Percentiles rank a stretch among this genome's conserved stretches.
Conservation (phyloP, 2,329 filamentous ascomycete genomes). For the Curvularia verruculosa region DNA sequence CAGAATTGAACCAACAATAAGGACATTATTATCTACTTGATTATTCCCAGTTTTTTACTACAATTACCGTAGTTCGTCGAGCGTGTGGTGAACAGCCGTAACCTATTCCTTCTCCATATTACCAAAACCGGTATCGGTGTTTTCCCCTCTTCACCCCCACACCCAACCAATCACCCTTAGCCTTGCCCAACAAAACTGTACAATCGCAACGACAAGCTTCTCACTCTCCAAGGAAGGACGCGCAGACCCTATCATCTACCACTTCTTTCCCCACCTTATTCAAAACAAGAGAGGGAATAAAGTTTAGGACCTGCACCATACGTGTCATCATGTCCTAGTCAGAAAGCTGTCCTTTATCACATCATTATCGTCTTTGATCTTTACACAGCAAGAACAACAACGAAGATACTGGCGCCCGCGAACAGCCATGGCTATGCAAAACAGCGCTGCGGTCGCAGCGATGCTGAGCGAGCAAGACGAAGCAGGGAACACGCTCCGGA, state of each 20-base stretch:
- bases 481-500: not conserved
- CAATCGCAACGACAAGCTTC: not conserved
- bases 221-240: not conserved
- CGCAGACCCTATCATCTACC: not conserved
- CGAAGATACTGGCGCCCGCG: too few relatives aligned
- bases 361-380: not conserved
- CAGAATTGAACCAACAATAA: not conserved
- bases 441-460: not conserved
- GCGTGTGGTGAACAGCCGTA: too few relatives aligned
- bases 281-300: not conserved
- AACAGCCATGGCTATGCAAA: not conserved
- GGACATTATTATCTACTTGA: not conserved
- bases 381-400: not conserved
- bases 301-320: not conserved
- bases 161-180: not conserved
- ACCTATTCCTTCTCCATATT: not conserved
- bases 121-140: not conserved
- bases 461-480: not conserved
- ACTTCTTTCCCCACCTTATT: not conserved
- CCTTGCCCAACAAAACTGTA: not conserved
- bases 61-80: not conserved
- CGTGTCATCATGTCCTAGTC: not conserved
- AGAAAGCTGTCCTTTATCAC: not conserved
- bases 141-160: not conserved
- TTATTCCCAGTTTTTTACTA: not conserved